A percentile compares a stretch with the other conserved stretches of the same genome.
These are phyloP conservation scores for Bromus sterilis DNA, from an alignment of 176 grass and related monocot genomes.

Conservation along the genomic window DNA sequence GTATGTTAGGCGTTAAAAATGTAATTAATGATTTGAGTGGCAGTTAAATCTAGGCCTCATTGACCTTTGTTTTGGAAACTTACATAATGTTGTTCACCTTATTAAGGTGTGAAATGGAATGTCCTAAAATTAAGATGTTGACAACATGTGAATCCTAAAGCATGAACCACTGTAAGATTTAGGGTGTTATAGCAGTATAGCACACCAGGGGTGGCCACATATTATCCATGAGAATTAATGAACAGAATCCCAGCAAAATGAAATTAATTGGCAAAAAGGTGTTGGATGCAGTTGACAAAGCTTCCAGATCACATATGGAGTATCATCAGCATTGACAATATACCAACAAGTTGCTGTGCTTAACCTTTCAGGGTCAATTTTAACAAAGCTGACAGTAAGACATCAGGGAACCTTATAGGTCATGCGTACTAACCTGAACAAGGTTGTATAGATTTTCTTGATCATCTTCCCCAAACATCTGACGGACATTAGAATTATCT, in stretches of 20 bases:
- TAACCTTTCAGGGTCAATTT: neutral
- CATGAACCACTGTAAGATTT: neutral
- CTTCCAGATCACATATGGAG: neutral
- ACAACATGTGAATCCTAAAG: neutral
- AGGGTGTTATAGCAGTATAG: neutral
- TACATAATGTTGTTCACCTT: neutral
- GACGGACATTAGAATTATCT: conserved; percentile 39
- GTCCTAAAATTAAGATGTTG: neutral
- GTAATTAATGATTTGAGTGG: neutral
- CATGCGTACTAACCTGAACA: conserved; percentile 66
- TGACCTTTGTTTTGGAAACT: neutral
- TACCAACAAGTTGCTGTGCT: neutral
- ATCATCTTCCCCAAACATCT: conserved; percentile 87
- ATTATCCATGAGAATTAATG: neutral
- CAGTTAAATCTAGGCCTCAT: neutral
- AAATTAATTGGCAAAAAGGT: neutral
- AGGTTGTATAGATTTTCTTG: conserved; percentile 98
- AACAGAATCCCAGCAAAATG: neutral
- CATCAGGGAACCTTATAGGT: neutral
- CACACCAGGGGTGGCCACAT: neutral
- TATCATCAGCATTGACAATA: neutral
- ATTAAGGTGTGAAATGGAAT: neutral
- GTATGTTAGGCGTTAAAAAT: neutral
- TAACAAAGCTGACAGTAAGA: neutral
- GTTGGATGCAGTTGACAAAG: neutral